A percentile compares a stretch with the other conserved stretches of the same genome.
Evolutionary conservation across 139 green algal species (phyloP).

Genomic region (Trebouxia sp.): DNA sequence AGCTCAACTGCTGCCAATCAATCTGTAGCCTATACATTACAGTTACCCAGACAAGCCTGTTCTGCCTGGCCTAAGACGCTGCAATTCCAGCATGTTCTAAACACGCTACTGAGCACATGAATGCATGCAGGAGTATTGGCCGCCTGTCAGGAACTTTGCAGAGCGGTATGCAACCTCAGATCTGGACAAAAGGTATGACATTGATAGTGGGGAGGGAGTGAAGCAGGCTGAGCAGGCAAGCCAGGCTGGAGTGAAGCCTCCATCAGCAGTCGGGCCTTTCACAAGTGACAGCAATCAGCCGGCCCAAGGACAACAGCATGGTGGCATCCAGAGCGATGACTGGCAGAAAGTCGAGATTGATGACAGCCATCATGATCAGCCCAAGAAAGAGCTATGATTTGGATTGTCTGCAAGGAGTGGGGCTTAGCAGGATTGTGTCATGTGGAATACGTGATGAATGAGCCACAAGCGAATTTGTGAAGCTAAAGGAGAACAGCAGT

Average conservation of each 20-base stretch:
- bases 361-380: no score
- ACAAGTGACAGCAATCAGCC: not conserved
- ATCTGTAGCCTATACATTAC: no score
- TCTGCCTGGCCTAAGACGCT: no score
- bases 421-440: not conserved
- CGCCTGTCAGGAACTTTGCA: slow-evolving; percentile 53
- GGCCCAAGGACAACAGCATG: no score
- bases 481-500: no score
- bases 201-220: not conserved
- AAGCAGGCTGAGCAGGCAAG: not conserved
- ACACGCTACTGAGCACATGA: no score
- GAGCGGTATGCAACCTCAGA: slow-evolving; percentile 13
- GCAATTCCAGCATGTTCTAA: not conserved
- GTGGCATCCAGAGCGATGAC: no score
- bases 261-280: slow-evolving; percentile 6
- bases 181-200: not conserved
- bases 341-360: no score
- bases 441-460: not conserved
- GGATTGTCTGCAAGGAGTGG: no score
- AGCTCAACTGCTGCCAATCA: no score
- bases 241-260: slow-evolving; percentile 14
- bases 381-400: not conserved
- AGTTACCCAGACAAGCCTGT: no score
- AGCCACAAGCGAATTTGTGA: not conserved
- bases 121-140: slow-evolving; percentile 68